A percentile compares a stretch with the other conserved stretches of the same genome.
Conservation (phyloP, 2,329 filamentous ascomycete species). For the Colletotrichum limetticola region DNA sequence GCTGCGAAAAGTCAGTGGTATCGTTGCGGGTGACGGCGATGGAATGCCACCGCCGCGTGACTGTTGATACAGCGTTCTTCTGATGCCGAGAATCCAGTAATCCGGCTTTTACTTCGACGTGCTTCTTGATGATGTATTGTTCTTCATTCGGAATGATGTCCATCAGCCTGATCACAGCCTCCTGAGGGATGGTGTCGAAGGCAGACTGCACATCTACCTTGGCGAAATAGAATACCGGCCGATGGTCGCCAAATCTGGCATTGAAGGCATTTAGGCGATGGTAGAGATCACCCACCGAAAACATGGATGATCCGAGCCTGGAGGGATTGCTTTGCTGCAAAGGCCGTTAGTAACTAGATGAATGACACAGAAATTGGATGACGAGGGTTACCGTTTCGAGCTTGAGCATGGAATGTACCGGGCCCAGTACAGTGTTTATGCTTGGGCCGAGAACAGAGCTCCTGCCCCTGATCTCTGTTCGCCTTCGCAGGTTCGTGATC, state of each 20-base stretch:
- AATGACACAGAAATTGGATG: not conserved
- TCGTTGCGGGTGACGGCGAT: slow-evolving; percentile 58
- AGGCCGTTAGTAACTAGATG: not conserved
- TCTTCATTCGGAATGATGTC: slow-evolving; percentile 64
- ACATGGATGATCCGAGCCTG: slow-evolving; percentile 81
- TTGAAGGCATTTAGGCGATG: slow-evolving; percentile 78
- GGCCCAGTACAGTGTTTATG: slow-evolving; percentile 67
- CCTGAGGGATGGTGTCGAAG: slow-evolving; percentile 95
- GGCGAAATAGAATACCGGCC: slow-evolving; percentile 78
- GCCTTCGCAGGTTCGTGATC: slow-evolving; percentile 85
- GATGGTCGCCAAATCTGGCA: slow-evolving; percentile 50
- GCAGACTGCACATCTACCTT: slow-evolving; percentile 93
- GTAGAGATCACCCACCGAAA: slow-evolving; percentile 85
- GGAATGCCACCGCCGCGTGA: slow-evolving; percentile 62
- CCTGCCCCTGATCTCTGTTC: slow-evolving; percentile 64
- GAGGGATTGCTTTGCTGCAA: slow-evolving; percentile 57
- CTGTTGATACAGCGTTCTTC: slow-evolving; percentile 47
- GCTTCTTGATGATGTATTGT: slow-evolving; percentile 77
- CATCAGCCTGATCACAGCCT: slow-evolving; percentile 75
- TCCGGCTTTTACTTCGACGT: slow-evolving; percentile 75
- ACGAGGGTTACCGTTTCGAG: slow-evolving; percentile 73
- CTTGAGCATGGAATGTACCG: slow-evolving; percentile 80
- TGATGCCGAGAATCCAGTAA: slow-evolving; percentile 36
- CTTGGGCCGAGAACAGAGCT: slow-evolving; percentile 68
- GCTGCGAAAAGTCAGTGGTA: slow-evolving; percentile 54